A percentile compares a stretch with the other conserved stretches of the same genome.
phyloP scores from a whole-genome alignment of 1,139 yeast genomes.

The Spathaspora jeffriesii region DNA sequence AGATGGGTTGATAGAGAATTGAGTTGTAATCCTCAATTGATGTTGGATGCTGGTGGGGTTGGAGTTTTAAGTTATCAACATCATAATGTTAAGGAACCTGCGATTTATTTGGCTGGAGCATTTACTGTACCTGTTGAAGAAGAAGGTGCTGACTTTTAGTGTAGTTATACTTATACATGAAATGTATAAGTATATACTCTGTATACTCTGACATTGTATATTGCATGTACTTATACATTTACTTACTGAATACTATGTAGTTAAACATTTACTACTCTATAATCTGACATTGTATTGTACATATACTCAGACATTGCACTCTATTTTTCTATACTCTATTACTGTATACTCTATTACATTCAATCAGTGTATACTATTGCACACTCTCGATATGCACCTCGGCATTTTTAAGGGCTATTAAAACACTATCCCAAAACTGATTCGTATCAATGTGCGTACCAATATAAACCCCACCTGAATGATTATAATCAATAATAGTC shows the following conservation, averaged over 20 bases:
- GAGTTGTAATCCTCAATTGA: conserved; percentile 69
- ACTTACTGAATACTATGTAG: too few species aligned
- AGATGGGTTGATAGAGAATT: conserved; percentile 75
- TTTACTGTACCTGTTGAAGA: conserved; percentile 68
- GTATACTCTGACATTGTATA: too few species aligned
- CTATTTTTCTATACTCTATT: not conserved
- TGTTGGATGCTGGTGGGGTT: conserved; percentile 94
- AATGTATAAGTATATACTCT: not conserved
- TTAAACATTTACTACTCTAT: too few species aligned
- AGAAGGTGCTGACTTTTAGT: conserved; percentile 26
- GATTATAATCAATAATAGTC: conserved; percentile 27
- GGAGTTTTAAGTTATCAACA: conserved; percentile 93
- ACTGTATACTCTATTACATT: too few species aligned
- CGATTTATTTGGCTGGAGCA: conserved; percentile 78
- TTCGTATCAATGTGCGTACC: conserved; percentile 44
- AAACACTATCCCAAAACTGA: conserved; percentile 55
- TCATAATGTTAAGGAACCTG: conserved; percentile 82
- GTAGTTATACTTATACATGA: too few species aligned
- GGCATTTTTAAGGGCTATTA: conserved; percentile 36
- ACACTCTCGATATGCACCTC: conserved; percentile 15
- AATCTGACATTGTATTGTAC: not conserved
- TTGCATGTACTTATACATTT: too few species aligned
- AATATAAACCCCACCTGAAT: conserved; percentile 44
- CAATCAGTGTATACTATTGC: too few species aligned
- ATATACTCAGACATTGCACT: too few species aligned